Evolutionary conservation across 2,329 filamentous ascomycete species (phyloP).

Genomic region (Teratosphaeria destructans): DNA sequence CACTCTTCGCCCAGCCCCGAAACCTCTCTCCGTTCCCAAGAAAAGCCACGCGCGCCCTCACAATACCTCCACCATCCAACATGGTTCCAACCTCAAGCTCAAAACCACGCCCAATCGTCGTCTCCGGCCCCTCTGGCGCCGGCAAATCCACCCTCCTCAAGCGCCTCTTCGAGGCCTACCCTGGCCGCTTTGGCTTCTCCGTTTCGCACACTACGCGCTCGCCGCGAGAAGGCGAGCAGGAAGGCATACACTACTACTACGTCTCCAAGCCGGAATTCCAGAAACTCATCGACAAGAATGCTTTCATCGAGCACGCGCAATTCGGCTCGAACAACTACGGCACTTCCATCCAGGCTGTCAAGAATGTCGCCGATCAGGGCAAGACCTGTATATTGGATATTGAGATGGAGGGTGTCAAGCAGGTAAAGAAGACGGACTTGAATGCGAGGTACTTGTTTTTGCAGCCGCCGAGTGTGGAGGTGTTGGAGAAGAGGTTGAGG

Average conservation of each 20-base stretch:
- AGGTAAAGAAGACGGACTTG: conserved; percentile 68
- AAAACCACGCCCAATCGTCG: conserved; percentile 53
- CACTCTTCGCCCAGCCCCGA: background rate
- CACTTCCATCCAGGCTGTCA: conserved; percentile 69
- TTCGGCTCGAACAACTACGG: conserved; percentile 85
- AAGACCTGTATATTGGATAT: conserved; percentile 82
- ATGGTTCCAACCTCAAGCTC: background rate
- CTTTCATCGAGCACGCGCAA: conserved; percentile 78
- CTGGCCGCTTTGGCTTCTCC: conserved; percentile 54
- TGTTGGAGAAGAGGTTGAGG: conserved; percentile 63
- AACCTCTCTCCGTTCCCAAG: background rate
- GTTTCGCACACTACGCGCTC: conserved; percentile 63
- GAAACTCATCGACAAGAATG: conserved; percentile 53
- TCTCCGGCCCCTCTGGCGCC: conserved; percentile 69
- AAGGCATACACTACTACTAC: conserved; percentile 77
- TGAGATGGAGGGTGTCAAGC: conserved; percentile 97
- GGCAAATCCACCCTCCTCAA: conserved; percentile 75
- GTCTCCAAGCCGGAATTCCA: conserved; percentile 57
- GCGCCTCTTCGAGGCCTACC: conserved; percentile 56
- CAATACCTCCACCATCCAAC: background rate
- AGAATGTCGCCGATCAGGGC: conserved; percentile 58
- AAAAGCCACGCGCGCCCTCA: background rate
- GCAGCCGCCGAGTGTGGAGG: conserved; percentile 63
- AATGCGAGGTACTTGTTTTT: conserved; percentile 77
- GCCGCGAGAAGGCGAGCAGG: conserved; percentile 62